Evolutionary conservation across 2,329 filamentous ascomycete genomes (phyloP).

Genomic region (Curvularia sp.): DNA sequence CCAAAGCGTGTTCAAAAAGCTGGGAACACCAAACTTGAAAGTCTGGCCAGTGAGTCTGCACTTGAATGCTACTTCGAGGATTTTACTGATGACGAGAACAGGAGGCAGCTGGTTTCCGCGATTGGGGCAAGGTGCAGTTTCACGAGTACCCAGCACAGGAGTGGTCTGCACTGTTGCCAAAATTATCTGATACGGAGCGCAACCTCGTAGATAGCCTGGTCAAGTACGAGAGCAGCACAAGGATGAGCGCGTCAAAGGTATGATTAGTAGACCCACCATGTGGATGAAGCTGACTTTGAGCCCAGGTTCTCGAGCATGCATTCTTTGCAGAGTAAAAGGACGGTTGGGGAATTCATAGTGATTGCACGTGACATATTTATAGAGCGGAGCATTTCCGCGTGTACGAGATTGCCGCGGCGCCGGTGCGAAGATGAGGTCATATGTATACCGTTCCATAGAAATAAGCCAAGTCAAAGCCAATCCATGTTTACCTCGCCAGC

Average conservation of each 20-base stretch:
- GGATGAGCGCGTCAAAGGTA: conserved; percentile 72
- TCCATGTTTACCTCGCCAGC: neutral
- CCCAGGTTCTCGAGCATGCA: conserved; percentile 39
- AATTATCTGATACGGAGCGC: conserved; percentile 63
- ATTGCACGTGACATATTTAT: neutral
- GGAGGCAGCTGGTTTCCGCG: conserved; percentile 73
- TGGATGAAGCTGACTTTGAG: conserved; percentile 7
- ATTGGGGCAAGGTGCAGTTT: conserved; percentile 88
- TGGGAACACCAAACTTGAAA: conserved; percentile 83
- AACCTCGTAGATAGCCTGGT: conserved; percentile 73
- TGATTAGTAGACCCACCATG: neutral
- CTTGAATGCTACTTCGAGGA: neutral
- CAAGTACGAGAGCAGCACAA: conserved; percentile 71
- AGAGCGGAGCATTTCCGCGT: conserved; percentile 10
- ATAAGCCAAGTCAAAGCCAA: neutral
- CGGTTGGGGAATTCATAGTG: too few relatives aligned
- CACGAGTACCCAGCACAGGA: conserved; percentile 69
- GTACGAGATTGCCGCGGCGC: neutral
- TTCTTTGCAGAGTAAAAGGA: conserved; percentile 32
- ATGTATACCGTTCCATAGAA: neutral
- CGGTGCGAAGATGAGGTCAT: neutral
- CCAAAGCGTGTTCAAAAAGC: conserved; percentile 86
- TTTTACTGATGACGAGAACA: conserved; percentile 31
- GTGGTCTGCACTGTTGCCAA: conserved; percentile 75
- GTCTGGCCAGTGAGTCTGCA: conserved; percentile 74